phyloP scores from a whole-genome alignment of 306 rosid genomes.

The Amphicarpaea edgeworthii region DNA sequence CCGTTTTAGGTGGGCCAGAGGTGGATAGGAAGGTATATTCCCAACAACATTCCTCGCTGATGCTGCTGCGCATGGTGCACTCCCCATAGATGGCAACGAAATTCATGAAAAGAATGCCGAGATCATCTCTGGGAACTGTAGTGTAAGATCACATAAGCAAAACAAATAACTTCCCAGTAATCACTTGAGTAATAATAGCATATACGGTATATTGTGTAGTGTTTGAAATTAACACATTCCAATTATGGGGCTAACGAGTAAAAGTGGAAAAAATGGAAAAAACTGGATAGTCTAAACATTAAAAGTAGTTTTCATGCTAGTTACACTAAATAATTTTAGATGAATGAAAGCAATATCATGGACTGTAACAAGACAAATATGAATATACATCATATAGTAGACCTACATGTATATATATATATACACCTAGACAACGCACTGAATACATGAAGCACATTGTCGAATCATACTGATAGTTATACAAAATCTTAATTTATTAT shows the following conservation, averaged over 20 bases:
- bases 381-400: conserved; percentile 8
- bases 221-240: neutral
- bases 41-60: conserved; percentile 66
- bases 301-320: neutral
- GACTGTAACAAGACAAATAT: conserved; percentile 1
- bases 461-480: neutral
- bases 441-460: neutral
- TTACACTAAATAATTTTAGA: conserved; percentile 14
- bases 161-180: conserved; percentile 38
- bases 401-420: conserved; percentile 18
- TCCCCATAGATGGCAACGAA: conserved; percentile 77
- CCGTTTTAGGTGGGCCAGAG: too few relatives aligned
- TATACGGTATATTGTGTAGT: conserved; percentile 17
- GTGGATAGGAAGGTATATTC: conserved; percentile 62
- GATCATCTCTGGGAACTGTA: conserved; percentile 81
- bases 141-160: conserved; percentile 41
- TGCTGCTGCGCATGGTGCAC: conserved; percentile 69
- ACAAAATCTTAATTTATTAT: conserved; percentile 2
- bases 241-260: neutral
- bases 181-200: conserved; percentile 32
- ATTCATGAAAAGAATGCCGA: conserved; percentile 73
- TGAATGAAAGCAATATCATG: conserved; percentile 13
- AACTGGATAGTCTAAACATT: conserved; percentile 7
- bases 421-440: conserved; percentile 7
- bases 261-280: conserved; percentile 16